Evolutionary conservation across 352 stramenopile species (phyloP).

Genomic region (Phytophthora cajani): DNA sequence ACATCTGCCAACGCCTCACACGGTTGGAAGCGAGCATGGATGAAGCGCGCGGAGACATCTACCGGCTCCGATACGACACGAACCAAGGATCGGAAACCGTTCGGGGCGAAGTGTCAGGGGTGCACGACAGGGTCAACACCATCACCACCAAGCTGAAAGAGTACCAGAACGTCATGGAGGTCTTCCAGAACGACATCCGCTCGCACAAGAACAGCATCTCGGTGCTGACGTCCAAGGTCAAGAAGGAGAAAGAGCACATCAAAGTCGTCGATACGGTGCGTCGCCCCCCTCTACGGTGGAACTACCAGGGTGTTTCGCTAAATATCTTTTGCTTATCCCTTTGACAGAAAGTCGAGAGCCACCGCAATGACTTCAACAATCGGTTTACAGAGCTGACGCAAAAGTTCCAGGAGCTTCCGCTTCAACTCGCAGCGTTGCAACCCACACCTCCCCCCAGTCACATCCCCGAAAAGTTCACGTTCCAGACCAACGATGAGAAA

Average conservation of each 20-base stretch:
- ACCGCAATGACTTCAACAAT: conserved; percentile 69
- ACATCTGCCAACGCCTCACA: conserved; percentile 67
- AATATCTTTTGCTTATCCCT: not conserved
- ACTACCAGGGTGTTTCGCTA: not conserved
- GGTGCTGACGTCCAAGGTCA: conserved; percentile 54
- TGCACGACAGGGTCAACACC: conserved; percentile 51
- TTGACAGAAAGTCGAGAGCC: conserved; percentile 72
- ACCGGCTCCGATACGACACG: conserved; percentile 46
- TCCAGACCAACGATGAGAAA: conserved; percentile 61
- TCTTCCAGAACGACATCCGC: conserved; percentile 74
- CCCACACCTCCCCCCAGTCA: conserved; percentile 15
- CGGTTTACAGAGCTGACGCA: conserved; percentile 66
- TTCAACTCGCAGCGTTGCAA: conserved; percentile 57
- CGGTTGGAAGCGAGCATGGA: conserved; percentile 53
- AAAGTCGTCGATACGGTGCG: conserved; percentile 59
- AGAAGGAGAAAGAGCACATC: conserved; percentile 67
- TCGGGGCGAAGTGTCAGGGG: conserved; percentile 51
- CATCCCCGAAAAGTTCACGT: conserved; percentile 49
- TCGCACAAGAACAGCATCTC: conserved; percentile 54
- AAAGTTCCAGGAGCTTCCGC: conserved; percentile 68
- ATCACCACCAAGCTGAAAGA: conserved; percentile 65
- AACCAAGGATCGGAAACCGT: conserved; percentile 51
- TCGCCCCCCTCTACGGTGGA: too few species aligned
- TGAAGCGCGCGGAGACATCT: conserved; percentile 52
- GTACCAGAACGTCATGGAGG: conserved; percentile 64